phyloP scores from a whole-genome alignment of 2,329 filamentous ascomycete species.

The Alternaria brassicae region DNA sequence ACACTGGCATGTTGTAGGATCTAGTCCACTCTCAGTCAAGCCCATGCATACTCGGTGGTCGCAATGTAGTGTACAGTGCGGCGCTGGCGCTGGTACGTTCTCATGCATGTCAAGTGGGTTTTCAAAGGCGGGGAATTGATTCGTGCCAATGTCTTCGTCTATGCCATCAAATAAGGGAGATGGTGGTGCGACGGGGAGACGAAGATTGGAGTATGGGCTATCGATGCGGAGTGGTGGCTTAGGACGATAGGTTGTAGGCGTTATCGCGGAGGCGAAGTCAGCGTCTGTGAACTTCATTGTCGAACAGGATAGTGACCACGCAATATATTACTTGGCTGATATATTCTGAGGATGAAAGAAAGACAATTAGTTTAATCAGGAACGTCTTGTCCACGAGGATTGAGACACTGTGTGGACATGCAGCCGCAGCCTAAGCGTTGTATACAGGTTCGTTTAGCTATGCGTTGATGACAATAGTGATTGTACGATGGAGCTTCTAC shows the following conservation, averaged over 20 bases:
- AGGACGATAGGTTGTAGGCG: not conserved
- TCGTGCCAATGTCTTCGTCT: slow-evolving; percentile 6
- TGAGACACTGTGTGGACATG: not conserved
- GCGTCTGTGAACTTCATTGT: slow-evolving; percentile 3
- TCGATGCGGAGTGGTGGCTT: not conserved
- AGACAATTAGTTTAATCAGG: not conserved
- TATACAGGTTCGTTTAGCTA: not conserved
- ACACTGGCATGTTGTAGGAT: not conserved
- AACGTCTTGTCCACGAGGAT: not conserved
- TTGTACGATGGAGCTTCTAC: not conserved
- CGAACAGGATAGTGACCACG: not conserved
- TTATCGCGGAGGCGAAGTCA: not conserved
- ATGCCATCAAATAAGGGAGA: slow-evolving; percentile 12
- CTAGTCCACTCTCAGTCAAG: not conserved
- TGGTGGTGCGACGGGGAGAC: not conserved
- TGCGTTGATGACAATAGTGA: not conserved
- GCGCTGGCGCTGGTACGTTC: not conserved
- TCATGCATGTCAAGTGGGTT: not conserved
- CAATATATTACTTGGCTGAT: not conserved
- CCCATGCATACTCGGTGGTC: not conserved
- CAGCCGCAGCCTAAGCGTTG: not conserved
- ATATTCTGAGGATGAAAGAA: not conserved
- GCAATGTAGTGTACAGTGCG: slow-evolving; percentile 1
- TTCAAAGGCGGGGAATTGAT: slow-evolving; percentile 9
- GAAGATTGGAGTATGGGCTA: not conserved